Evolutionary conservation across 1,284 basidiomycete genomes (phyloP).

Genomic region (Caloboletus firmus): DNA sequence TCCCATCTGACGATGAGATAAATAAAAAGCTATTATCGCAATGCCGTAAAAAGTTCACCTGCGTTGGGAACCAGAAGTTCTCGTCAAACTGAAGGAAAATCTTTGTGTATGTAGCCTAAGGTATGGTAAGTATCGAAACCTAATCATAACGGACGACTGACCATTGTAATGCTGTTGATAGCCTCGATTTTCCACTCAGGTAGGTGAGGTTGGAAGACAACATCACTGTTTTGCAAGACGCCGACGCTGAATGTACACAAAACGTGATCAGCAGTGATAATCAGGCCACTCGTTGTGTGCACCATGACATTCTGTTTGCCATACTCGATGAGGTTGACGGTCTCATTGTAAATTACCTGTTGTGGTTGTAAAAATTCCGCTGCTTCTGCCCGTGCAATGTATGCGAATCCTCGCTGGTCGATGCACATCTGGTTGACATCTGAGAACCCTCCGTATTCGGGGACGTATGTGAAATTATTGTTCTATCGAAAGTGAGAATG

Average conservation of each 20-base stretch:
- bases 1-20: background rate
- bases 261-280: constrained; percentile 10
- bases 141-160: background rate
- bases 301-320: background rate
- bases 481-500: constrained; percentile 2
- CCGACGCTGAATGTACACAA: constrained; percentile 9
- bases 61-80: constrained; percentile 7
- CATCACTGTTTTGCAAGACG: constrained; percentile 7
- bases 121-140: background rate
- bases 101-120: constrained; percentile 6
- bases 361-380: constrained; percentile 8
- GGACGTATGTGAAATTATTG: constrained; percentile 12
- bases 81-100: constrained; percentile 12
- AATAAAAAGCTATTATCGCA: background rate
- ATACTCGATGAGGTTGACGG: constrained; percentile 7
- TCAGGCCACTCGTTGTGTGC: constrained; percentile 3
- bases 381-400: constrained; percentile 7
- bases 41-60: background rate
- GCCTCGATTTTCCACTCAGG: constrained; percentile 8
- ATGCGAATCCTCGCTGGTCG: constrained; percentile 9
- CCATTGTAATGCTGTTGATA: constrained; percentile 5
- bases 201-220: constrained; percentile 4
- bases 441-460: constrained; percentile 8
- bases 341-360: constrained; percentile 9
- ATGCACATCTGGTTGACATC: background rate